phyloP scores from a whole-genome alignment of 768 basidiomycete genomes.

The Kwoniella botswanensis region DNA sequence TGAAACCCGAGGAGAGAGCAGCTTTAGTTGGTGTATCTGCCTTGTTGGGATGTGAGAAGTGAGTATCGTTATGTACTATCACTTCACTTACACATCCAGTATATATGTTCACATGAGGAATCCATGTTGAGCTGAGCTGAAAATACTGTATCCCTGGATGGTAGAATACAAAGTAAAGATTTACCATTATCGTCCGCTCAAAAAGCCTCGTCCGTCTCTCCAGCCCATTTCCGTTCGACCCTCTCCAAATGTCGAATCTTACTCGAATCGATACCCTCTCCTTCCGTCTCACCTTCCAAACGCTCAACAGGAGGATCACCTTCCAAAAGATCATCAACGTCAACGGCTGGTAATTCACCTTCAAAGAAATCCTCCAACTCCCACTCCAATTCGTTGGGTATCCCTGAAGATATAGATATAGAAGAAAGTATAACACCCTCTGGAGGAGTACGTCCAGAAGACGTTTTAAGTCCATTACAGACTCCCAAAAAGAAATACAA shows the following conservation, averaged over 20 bases:
- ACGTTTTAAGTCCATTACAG: slow-evolving; percentile 20
- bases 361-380: background rate
- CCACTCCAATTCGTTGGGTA: background rate
- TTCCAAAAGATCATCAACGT: slow-evolving; percentile 3
- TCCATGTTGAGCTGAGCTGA: too few relatives aligned
- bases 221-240: slow-evolving; percentile 45
- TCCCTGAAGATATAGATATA: background rate
- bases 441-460: background rate
- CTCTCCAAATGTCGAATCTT: slow-evolving; percentile 30
- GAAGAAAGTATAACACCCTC: background rate
- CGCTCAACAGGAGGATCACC: slow-evolving; percentile 6
- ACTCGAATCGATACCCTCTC: slow-evolving; percentile 18
- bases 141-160: background rate
- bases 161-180: slow-evolving; percentile 45
- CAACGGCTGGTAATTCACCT: background rate
- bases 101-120: background rate
- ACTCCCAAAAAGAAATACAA: slow-evolving; percentile 47
- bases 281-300: slow-evolving; percentile 19
- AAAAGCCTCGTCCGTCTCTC: slow-evolving; percentile 53
- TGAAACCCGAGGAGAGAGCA: slow-evolving; percentile 48
- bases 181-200: slow-evolving; percentile 42
- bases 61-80: slow-evolving; percentile 9
- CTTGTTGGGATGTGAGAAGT: slow-evolving; percentile 52
- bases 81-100: background rate
- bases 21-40: slow-evolving; percentile 52